A percentile compares a stretch with the other conserved stretches of the same genome.
phyloP scores from a whole-genome alignment of 371 early-diverging fungal species.

The Capillidium heterosporum region DNA sequence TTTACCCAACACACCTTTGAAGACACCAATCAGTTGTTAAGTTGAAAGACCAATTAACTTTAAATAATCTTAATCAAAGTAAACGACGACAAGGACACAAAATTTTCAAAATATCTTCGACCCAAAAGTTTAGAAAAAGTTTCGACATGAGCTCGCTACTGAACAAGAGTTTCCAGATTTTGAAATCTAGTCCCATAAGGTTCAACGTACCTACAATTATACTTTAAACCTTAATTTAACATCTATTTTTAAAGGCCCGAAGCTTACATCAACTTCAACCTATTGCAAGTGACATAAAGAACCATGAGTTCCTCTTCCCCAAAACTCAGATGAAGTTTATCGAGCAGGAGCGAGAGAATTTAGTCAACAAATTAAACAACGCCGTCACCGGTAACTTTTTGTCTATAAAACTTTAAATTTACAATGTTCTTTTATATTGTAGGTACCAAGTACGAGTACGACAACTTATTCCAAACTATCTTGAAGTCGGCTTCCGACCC shows the following conservation, averaged over 20 bases:
- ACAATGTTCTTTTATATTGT: neutral
- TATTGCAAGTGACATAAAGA: neutral
- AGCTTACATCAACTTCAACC: neutral
- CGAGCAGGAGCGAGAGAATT: neutral
- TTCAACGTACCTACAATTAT: no score
- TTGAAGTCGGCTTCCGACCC: neutral
- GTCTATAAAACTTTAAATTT: neutral
- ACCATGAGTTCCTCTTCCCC: neutral
- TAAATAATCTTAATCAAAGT: no score
- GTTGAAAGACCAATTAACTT: no score
- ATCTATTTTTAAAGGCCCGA: neutral
- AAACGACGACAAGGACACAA: no score
- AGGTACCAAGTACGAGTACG: constrained; percentile 2
- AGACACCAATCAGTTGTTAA: no score
- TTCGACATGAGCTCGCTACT: no score
- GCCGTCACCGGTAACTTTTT: neutral
- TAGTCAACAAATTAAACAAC: constrained; percentile 3
- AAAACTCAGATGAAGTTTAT: constrained; percentile 2
- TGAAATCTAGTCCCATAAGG: no score
- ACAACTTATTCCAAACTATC: neutral
- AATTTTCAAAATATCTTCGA: no score
- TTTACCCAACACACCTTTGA: no score
- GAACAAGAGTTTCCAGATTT: no score
- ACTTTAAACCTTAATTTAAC: no score
- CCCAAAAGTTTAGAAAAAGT: no score